Base-by-base conservation (phyloP, 108 stramenopile species). In the Stephanodiscus triporus region DNA sequence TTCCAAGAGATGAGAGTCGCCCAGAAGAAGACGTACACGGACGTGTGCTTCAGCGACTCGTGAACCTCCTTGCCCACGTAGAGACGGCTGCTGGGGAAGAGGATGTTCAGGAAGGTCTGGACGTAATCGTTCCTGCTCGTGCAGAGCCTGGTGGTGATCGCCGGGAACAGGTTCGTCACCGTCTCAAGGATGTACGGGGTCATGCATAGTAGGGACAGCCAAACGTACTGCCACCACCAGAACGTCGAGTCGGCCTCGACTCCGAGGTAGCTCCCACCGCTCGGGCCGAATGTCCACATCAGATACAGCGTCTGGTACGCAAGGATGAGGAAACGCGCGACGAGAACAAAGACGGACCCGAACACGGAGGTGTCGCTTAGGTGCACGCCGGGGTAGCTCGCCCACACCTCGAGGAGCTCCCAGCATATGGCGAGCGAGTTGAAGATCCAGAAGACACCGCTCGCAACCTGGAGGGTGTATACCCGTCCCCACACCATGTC, bases 221-320 rank as follows among this genome's bases (percentile, higher is more conserved):
- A 98, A 45, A 98, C 84, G 68, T 98, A 96, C 77, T 98, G 97
- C 97, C 97, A 98, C 95, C 95, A 98, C 97, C 97, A 98, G 75
- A 96, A 98, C 13, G 88, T 85, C 2, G 86, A 82, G 68, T 94
- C 91, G 29, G 86, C 91, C 63, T 91, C 91, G 54, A 95, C 88
- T 43, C 92, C 94, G 54, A 93, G 84, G 60, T 85, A 84, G 16
- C 49, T 61, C 19, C 89, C 88, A 50, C 80, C 79, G 60, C 84
- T 60, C n/a, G 89, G 89, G 16, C 90, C 92, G 69, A 96, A 95
- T 0, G 97, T 91, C 97, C 97, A 97, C 83, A 93, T 89, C 16
- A 96, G 70, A 68, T 97, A 98, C 38, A 96, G 79, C 19, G 89
- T 93, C 83, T 99, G 98, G 74, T 97, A 98, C 43, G 91, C 87